Evolutionary conservation across 805 yeast genomes (phyloP).

Genomic region (Geotrichum ghanense): DNA sequence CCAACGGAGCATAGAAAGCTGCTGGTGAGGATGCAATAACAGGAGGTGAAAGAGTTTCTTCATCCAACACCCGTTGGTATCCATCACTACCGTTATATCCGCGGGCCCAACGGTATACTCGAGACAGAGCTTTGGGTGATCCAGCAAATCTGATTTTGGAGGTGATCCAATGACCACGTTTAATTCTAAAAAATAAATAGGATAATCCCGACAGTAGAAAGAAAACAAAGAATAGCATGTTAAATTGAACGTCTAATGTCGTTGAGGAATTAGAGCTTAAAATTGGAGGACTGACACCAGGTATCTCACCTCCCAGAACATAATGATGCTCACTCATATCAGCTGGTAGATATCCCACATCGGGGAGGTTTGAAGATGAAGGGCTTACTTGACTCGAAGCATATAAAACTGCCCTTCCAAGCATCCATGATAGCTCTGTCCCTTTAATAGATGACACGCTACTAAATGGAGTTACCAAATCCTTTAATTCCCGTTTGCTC

Average conservation of each 20-base stretch:
- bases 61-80: background rate
- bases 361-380: background rate
- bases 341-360: conserved; percentile 16
- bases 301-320: conserved; percentile 19
- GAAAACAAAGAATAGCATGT: background rate
- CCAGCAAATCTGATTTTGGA: background rate
- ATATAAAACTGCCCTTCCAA: conserved; percentile 75
- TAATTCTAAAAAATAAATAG: background rate
- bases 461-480: conserved; percentile 51
- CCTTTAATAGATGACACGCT: conserved; percentile 75
- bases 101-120: background rate
- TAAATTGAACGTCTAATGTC: background rate
- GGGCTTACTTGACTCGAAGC: conserved; percentile 58
- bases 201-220: background rate
- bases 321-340: conserved; percentile 10
- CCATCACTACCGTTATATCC: background rate
- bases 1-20: background rate
- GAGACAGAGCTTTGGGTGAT: background rate
- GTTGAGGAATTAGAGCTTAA: background rate
- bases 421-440: conserved; percentile 86
- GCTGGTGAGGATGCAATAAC: background rate
- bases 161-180: background rate
- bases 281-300: background rate
- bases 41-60: background rate
- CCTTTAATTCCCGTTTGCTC: conserved; percentile 21